Base-by-base conservation (phyloP, 352 stramenopile genomes). In the Globisporangium canariense region DNA sequence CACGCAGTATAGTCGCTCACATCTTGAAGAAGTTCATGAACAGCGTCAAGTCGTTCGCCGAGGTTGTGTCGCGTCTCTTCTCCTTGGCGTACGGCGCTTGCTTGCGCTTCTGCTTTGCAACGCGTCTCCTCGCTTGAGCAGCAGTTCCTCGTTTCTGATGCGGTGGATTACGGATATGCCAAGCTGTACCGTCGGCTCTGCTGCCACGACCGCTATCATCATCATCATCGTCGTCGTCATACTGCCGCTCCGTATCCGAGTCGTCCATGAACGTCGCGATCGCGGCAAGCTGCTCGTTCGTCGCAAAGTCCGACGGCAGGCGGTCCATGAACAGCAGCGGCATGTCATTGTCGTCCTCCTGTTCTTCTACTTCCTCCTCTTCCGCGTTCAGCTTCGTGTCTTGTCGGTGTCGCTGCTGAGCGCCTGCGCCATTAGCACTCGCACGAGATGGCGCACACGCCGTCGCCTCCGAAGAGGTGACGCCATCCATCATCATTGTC, bases 291-390 rank as follows among this genome's bases (percentile, higher is more conserved):
- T 94, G 78, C 55, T 77, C 74, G 52, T 76, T 94, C 40, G 76
- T 67, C 68, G 79, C 52, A 66, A 92, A 93, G 64, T 81, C 73
- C 8, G 69, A 66, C n/a, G 85, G 85, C 10, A 94, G 69, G 8
- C 62, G 45, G 53, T 86, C 81, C 81, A 89, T 86, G 64, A 94
- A 91, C 62, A 94, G 76, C 28, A 94, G 78, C 60, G 85, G 85
- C 76, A 89, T 86, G 64, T 91, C 81, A 1, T 88, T 77, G 45
- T 88, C 74, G 1, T 81, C 68, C 8, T 62, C 62, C 14, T 32
- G 50, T 10, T 38, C 38, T 14, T 57, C 45, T 14, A 25, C 25
- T 16, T 57, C 10, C 10, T 52, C 8, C 0, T 40, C n/a, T 32
- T 51, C 20, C 13, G 9, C 18, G 38, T 13, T 16, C 16, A 11